Conservation (phyloP, 257 asterid genomes). For the Solanum habrochaites region DNA sequence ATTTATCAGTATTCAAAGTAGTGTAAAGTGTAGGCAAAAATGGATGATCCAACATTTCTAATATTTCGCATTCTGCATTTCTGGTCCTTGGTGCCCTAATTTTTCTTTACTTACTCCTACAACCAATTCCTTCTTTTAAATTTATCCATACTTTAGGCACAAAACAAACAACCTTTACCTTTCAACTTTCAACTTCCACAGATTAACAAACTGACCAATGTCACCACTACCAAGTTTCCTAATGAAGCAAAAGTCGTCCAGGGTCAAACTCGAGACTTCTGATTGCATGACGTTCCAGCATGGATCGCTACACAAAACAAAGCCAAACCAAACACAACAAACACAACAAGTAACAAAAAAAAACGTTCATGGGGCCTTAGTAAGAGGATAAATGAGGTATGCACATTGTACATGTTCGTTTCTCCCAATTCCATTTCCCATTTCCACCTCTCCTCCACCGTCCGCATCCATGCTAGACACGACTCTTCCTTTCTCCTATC, state of each 20-base stretch:
- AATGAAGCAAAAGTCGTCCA: constrained; percentile 41
- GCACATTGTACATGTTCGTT: background rate
- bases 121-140: constrained; percentile 66
- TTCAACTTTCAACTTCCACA: constrained; percentile 71
- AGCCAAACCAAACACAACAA: too few relatives aligned
- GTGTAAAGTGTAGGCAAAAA: constrained; percentile 67
- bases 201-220: constrained; percentile 70
- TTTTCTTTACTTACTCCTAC: constrained; percentile 59
- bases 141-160: constrained; percentile 82
- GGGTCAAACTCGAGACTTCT: constrained; percentile 8
- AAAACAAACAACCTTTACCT: constrained; percentile 40
- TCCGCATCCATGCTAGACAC: background rate
- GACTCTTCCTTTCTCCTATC: background rate
- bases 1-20: constrained; percentile 38
- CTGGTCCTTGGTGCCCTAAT: constrained; percentile 50
- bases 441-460: too few relatives aligned
- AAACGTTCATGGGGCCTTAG: constrained; percentile 4
- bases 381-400: background rate
- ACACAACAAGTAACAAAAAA: too few relatives aligned
- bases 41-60: constrained; percentile 72
- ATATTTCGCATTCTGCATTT: constrained; percentile 69
- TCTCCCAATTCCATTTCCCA: too few relatives aligned
- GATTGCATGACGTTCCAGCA: constrained; percentile 12
- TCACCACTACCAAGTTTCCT: constrained; percentile 70
- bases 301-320: constrained; percentile 1